Conservation (phyloP, 1,139 yeast genomes). For the Magnusiomyces fungicola region DNA sequence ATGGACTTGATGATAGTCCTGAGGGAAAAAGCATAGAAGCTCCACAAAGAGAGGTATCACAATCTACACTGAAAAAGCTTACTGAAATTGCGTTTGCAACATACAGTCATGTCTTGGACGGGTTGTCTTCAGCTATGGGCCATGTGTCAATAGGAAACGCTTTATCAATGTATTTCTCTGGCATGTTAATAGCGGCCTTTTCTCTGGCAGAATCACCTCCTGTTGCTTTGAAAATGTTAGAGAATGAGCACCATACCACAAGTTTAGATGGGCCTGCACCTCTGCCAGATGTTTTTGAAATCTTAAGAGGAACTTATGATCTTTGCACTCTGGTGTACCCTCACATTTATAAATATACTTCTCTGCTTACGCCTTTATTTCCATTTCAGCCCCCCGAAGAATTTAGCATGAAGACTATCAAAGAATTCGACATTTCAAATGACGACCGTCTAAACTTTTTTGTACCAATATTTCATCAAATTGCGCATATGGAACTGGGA, state of each 20-base stretch:
- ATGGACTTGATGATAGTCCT: neutral
- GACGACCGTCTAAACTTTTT: neutral
- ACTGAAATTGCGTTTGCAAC: conserved; percentile 7
- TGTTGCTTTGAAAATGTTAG: neutral
- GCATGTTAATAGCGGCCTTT: conserved; percentile 8
- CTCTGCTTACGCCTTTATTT: neutral
- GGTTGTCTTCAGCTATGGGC: conserved; percentile 3
- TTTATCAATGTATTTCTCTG: neutral
- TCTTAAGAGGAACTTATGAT: conserved; percentile 7
- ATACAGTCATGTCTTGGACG: conserved; percentile 1
- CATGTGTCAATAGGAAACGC: neutral
- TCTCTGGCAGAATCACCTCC: conserved; percentile 9
- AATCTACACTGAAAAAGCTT: conserved; percentile 7
- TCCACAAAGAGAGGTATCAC: neutral
- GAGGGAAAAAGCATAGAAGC: no score
- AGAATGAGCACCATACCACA: conserved; percentile 1
- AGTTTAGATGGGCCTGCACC: conserved; percentile 2
- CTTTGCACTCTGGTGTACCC: neutral
- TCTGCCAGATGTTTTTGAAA: conserved; percentile 12
- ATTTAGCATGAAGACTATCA: no score
- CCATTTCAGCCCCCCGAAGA: neutral
- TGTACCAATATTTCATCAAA: neutral
- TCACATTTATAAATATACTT: neutral
- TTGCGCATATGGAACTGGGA: neutral
- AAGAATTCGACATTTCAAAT: neutral